Percentiles rank a stretch among this genome's conserved stretches.
Conservation (phyloP, 805 yeast genomes). For the Metschnikowia baotianmanensis region DNA sequence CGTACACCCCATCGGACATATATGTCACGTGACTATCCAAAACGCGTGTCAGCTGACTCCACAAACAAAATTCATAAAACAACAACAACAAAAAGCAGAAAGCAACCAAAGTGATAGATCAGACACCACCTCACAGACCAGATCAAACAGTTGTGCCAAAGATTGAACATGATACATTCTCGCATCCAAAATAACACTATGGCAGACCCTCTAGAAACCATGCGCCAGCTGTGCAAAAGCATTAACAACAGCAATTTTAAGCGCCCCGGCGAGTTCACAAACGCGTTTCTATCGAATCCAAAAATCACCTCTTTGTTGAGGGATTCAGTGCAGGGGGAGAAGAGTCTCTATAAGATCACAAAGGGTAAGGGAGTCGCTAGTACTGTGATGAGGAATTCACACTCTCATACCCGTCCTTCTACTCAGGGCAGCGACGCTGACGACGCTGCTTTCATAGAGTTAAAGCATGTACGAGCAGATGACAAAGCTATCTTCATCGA, state of each 20-base stretch:
- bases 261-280: slow-evolving; percentile 62
- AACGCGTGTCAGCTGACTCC: too few relatives aligned
- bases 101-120: too few relatives aligned
- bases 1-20: too few relatives aligned
- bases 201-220: slow-evolving; percentile 11
- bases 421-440: too few relatives aligned
- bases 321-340: slow-evolving; percentile 56
- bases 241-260: slow-evolving; percentile 46
- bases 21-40: too few relatives aligned
- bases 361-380: slow-evolving; percentile 28
- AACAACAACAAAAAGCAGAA: too few relatives aligned
- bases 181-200: background rate
- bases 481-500: slow-evolving; percentile 40
- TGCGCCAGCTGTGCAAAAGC: slow-evolving; percentile 29
- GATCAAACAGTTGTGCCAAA: too few relatives aligned
- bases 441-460: slow-evolving; percentile 7
- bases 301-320: slow-evolving; percentile 55
- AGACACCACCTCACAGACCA: too few relatives aligned
- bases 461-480: slow-evolving; percentile 42
- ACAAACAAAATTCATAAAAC: too few relatives aligned
- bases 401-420: too few relatives aligned
- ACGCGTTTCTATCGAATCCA: slow-evolving; percentile 53
- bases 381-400: slow-evolving; percentile 3
- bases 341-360: slow-evolving; percentile 46
- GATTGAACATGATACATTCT: background rate